Evolutionary conservation across 176 grass and related monocot genomes (phyloP), one percentile per base, ranked within the genome.

Genomic region (Musa acuminata): DNA sequence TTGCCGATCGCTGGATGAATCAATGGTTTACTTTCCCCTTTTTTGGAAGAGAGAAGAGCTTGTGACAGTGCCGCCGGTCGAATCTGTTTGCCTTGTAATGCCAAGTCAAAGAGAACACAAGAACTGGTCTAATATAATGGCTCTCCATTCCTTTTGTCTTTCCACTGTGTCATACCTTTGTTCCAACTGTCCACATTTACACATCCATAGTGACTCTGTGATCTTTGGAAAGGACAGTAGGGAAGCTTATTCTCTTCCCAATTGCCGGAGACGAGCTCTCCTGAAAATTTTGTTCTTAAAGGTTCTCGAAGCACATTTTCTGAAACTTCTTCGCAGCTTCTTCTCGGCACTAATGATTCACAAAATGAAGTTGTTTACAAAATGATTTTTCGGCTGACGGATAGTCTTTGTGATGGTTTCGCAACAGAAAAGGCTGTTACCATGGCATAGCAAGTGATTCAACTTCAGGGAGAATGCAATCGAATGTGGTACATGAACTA

Each of bases 391-490:
- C 35, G 35, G 35, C 35, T 43, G 35, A 43, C 35, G 35, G 35
- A 43, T 43, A 43, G 35, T 43, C 4, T 43, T 6, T 6, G 1
- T 24, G 17, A 21, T 63, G 17, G 17, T 22, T 63, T 13, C 11
- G 7, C 8, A 64, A 64, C 62, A 64, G 62, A 21, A 64, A 64
- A 24, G 22, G 21, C 62, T 25, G 8, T 20, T 13, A 12, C 9
- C n/a, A 64, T 64, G 62, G 62, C 20, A 64, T 64, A 20, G 22
- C 62, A 64, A 64, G 21, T 64, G 62, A 64, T 64, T 64, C 35
- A 0, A 43, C 35, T 5, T 6, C 21, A 64, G 62, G 62, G 20
- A 64, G 21, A 7, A 64, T 64, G 62, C 19, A 64, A 20, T 8
- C 21, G n/a, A 22, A 2, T 25, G 9, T 13, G 62, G 62, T 64